Evolutionary conservation across 306 rosid genomes (phyloP), one percentile per base, ranked within the genome.

Genomic region (Abrus precatorius): DNA sequence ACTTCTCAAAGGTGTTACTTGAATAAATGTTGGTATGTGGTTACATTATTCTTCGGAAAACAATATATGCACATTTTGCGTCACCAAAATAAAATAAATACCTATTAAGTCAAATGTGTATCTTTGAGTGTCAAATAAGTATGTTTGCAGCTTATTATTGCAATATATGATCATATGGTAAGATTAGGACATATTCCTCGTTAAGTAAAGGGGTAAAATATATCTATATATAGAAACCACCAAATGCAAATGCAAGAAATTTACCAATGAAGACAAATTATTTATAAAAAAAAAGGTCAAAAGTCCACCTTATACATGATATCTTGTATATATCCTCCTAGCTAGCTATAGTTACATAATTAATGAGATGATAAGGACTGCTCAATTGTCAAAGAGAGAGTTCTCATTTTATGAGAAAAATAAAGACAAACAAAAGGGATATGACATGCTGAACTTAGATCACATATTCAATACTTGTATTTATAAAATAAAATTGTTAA

Each of bases 81-180:
- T 57, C 36, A 12, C 38, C 36, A 59, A 1, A 59, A 59, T 6
- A 30, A 32, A 59, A 29, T 32, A 32, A 76, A 32, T n/a, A 66
- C 28, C 12, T 13, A 6, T 70, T 33, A 62, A 78, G 76, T 79
- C 36, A 60, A 40, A 67, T 20, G 4, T 45, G 28, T 6, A 0
- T 4, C 74, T 62, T 80, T 66, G 77, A 67, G 72, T 67, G 82
- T 29, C 7, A 75, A 68, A 20, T 29, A 66, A 81, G 80, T 20
- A 55, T 72, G 32, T 20, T 71, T 11, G 8, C 3, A 41, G 29
- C 60, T 29, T 69, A 49, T 48, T 57, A 80, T 43, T 28, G 36
- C 44, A 68, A 68, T 27, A 48, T 70, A 73, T 40, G 41, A 73
- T 38, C 33, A 53, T 66, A 76, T 65, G 36, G 28, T 61, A 48